Evolutionary conservation across 2,329 filamentous ascomycete genomes (phyloP), one percentile per base, ranked within the genome.

Genomic region (Neofusicoccum umdonicola): DNA sequence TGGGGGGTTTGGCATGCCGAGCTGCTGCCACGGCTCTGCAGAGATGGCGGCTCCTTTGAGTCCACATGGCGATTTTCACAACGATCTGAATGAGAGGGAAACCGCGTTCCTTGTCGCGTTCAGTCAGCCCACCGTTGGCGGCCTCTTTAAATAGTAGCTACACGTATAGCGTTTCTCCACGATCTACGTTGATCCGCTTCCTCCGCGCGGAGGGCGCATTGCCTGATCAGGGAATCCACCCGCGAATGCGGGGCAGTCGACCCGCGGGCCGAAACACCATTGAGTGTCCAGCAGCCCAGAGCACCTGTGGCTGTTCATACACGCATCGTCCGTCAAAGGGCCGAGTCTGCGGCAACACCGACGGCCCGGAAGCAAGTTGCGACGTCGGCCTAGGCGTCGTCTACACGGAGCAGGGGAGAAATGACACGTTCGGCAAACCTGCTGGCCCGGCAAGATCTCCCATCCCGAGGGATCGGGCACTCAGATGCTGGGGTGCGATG

Each of bases 141-240:
- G 7, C 12, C 15, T 37, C 42, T 17, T 44, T 11, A 47, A 60
- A 37, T 37, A 45, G 42, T 12, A 31, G 22, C 37, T 39, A 42
- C 17, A 56, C 19, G 19, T 22, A 22, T 22, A 22, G 27, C 5
- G 27, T 44, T 34, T 60, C 42, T 7, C 54, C 56, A 31, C 56
- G 11, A 47, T 47, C 41, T 45, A 35, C 56, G 56, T 1, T 11
- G 56, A 60, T 47, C 54, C 35, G 22, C 27, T 19, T 45, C 13
- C 34, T 54, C 54, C 41, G 56, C 56, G 19, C 11, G 41, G 56
- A 47, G 56, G 56, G 17, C 41, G 56, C 56, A 17, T 47, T 60
- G 8, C 56, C 56, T 15, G n/a, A 45, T 35, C 11, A 5, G 41
- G 56, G 19, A 9, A 47, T 15, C 9, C 42, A 15, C 8, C 56